A percentile compares a stretch with the other conserved stretches of the same genome.
Evolutionary conservation across 257 asterid species (phyloP).

Genomic region (Haberlea rhodopensis): DNA sequence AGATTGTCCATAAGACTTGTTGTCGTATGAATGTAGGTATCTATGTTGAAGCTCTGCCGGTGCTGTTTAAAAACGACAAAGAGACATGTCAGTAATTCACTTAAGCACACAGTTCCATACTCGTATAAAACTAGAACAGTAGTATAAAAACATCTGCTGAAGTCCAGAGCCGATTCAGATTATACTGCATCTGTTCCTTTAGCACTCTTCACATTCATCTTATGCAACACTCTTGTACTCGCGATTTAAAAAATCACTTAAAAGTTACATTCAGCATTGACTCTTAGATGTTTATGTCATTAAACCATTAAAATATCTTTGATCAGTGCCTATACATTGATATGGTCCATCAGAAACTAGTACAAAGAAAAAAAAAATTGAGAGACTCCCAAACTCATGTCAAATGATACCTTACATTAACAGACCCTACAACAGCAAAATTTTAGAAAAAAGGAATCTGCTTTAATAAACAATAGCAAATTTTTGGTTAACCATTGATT

Average conservation of each 20-base stretch:
- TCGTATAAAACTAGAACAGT: constrained; percentile 1
- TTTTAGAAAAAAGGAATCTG: neutral
- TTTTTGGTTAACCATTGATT: neutral
- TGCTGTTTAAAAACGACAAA: constrained; percentile 44
- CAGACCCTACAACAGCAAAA: neutral
- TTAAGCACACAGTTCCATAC: neutral
- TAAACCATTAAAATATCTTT: no score
- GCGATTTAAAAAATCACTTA: neutral
- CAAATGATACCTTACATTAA: neutral
- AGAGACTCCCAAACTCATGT: constrained; percentile 7
- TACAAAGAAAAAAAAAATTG: neutral
- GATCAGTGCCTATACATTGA: neutral
- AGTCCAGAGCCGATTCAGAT: constrained; percentile 1
- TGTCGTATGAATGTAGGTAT: constrained; percentile 59
- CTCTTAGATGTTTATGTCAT: no score
- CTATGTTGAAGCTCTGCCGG: constrained; percentile 55
- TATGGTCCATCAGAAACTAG: neutral
- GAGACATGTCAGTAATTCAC: constrained; percentile 27
- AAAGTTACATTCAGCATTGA: neutral
- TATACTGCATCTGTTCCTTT: neutral
- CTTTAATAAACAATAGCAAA: neutral
- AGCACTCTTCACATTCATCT: neutral
- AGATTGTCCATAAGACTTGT: constrained; percentile 59
- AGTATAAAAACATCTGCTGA: constrained; percentile 3
- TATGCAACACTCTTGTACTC: neutral